phyloP scores from a whole-genome alignment of 1,284 basidiomycete species.

The Irpex sp. region DNA sequence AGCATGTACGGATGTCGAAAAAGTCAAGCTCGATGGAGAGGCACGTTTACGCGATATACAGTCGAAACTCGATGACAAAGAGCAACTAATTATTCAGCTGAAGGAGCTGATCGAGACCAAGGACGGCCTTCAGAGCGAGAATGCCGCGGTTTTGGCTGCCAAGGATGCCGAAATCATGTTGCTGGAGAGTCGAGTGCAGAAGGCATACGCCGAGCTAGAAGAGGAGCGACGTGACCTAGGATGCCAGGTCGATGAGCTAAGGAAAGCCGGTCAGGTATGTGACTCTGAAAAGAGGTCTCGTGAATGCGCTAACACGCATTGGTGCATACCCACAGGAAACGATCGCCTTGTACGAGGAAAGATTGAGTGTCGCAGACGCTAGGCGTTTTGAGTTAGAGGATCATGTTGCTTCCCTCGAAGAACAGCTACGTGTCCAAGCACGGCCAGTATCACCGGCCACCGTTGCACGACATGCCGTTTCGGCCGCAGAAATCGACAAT shows the following conservation, averaged over 20 bases:
- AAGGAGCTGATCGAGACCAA: constrained; percentile 51
- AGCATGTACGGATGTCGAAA: constrained; percentile 41
- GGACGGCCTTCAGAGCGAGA: constrained; percentile 49
- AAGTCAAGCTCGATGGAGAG: constrained; percentile 41
- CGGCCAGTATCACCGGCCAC: constrained; percentile 36
- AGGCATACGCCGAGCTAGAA: constrained; percentile 49
- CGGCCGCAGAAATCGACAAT: constrained; percentile 88
- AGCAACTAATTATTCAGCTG: constrained; percentile 41
- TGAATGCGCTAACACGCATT: too few relatives aligned
- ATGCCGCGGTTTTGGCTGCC: constrained; percentile 42
- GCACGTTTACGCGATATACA: constrained; percentile 42
- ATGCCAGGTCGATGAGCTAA: constrained; percentile 75
- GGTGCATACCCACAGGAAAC: constrained; percentile 58
- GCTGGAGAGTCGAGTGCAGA: constrained; percentile 47
- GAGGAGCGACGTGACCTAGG: constrained; percentile 66
- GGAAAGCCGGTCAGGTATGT: constrained; percentile 76
- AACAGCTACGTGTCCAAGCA: constrained; percentile 39
- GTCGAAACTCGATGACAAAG: constrained; percentile 45
- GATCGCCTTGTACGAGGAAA: constrained; percentile 89
- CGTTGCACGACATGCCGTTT: constrained; percentile 39
- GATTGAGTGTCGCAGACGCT: constrained; percentile 65
- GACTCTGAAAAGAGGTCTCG: background rate
- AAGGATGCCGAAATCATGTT: constrained; percentile 56
- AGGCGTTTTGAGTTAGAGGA: constrained; percentile 80
- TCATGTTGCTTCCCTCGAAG: constrained; percentile 61